Evolutionary conservation across 2,329 filamentous ascomycete genomes (phyloP), one percentile per base, ranked within the genome.

Genomic region (Claviceps humidiphila): DNA sequence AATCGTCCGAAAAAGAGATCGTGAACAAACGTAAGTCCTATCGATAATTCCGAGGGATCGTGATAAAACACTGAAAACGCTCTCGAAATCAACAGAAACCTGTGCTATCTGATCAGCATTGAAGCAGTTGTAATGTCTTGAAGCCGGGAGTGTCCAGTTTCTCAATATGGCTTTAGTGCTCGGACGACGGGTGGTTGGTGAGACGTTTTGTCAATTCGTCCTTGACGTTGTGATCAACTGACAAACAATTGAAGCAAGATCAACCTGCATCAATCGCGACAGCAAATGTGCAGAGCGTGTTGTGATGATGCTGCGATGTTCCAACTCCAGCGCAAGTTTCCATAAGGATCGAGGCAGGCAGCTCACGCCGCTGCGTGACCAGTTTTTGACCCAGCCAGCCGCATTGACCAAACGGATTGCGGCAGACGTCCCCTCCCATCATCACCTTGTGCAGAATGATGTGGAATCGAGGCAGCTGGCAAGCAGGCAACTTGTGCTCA

Each of bases 51-150:
- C 63, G 58, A 68, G 67, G 66, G 66, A 68, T 66, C 62, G 65
- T 68, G 64, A 63, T 65, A 63, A 63, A 63, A 63, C 64, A 63
- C 62, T 61, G 64, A 59, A 64, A 66, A 65, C 63, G 64, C 67
- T 69, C 63, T 65, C 59, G 62, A 68, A 69, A 68, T 65, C 61
- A 69, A 65, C 61, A 66, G 63, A 69, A 69, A 67, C 67, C 51
- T 53, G 34, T 69, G 50, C 24, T n/a, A 40, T 14, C 24, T n/a
- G 26, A 55, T 67, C 57, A 68, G 63, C 52, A 53, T 47, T 45
- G 24, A 38, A 13, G 11, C 16, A 20, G 24, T n/a, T 26, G 39
- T 8, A 17, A 40, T 5, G 20, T 37, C 8, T 34, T 46, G 44
- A 40, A 40, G 4, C 37, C 7, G 20, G 11, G 14, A 26, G 17